Evolutionary conservation across 106 monocot genomes (phyloP), one percentile per base, ranked within the genome.

Genomic region (Platanthera zijinensis): DNA sequence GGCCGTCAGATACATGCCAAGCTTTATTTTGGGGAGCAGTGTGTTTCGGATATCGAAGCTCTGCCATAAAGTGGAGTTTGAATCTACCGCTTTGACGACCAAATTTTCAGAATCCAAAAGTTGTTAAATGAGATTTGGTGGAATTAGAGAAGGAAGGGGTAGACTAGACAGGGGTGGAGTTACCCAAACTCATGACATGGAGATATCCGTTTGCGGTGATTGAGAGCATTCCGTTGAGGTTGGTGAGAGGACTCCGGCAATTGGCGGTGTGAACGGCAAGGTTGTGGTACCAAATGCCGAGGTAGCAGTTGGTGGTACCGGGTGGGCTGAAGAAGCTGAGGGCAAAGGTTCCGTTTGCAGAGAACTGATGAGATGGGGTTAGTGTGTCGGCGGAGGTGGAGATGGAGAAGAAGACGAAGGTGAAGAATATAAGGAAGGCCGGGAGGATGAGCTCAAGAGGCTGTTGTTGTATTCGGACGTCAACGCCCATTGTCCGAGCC

Each of bases 41-140:
- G 93, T 88, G 78, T 90, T 83, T 82, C 5, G 90, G 92, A 75
- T 82, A 50, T 89, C 82, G 39, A 92, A 92, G 77, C 89, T 86
- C 72, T 92, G 89, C 89, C 92, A 89, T 52, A 68, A 4, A 5
- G 67, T 8, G 28, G 17, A 49, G 5, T 19, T 8, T 48, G 70
- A 17, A 12, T 7, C 18, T 2, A 4, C 5, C 5, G 14, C 7
- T 15, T 13, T 46, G 21, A 88, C 30, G 10, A 85, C 76, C 8
- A 91, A 57, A 50, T 91, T 91, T 13, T 86, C 91, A 10, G 71
- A 68, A 48, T 88, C 88, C 9, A 84, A 62, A 12, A 92, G 76
- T 14, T 74, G 81, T 10, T 74, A 76, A 3, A 75, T 49, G 10
- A 80, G 82, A 39, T 39, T 25, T 9, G 32, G 32, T n/a, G 51